Percentiles rank a stretch among this genome's conserved stretches.
Evolutionary conservation across 1,284 basidiomycete genomes (phyloP).

Genomic region (Cutaneotrichosporon sp.): DNA sequence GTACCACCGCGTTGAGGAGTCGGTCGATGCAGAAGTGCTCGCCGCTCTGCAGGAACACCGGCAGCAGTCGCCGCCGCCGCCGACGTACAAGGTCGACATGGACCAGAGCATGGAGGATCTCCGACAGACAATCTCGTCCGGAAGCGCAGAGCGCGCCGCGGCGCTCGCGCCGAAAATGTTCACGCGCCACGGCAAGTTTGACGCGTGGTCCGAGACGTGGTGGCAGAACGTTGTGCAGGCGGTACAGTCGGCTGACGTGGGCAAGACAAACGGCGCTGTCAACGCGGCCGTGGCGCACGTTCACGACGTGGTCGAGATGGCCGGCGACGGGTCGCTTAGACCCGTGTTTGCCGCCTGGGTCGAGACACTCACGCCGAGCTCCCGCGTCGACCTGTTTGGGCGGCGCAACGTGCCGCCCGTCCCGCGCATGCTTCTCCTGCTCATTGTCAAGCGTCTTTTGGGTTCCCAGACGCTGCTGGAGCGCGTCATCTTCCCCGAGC

Average conservation of each 20-base stretch:
- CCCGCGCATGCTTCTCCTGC: conserved; percentile 26
- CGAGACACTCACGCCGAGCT: conserved; percentile 11
- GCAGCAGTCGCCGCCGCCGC: conserved; percentile 10
- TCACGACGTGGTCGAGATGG: conserved; percentile 23
- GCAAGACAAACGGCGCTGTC: conserved; percentile 10
- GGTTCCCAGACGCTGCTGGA: conserved; percentile 29
- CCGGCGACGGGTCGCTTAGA: conserved; percentile 18
- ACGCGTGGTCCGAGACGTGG: conserved; percentile 28
- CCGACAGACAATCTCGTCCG: conserved; percentile 20
- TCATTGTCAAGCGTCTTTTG: conserved; percentile 29
- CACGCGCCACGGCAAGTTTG: conserved; percentile 31
- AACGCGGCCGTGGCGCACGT: conserved; percentile 24
- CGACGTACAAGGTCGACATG: conserved; percentile 19
- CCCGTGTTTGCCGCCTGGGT: conserved; percentile 25
- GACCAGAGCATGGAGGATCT: conserved; percentile 28
- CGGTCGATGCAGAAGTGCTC: conserved; percentile 31
- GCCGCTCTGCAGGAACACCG: conserved; percentile 18
- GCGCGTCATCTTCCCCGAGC: conserved; percentile 28
- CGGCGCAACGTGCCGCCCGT: conserved; percentile 16
- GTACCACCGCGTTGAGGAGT: conserved; percentile 27
- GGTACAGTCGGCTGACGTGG: conserved; percentile 16
- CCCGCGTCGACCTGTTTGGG: conserved; percentile 24
- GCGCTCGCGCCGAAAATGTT: conserved; percentile 28
- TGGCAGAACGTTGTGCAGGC: conserved; percentile 30
- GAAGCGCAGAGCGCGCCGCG: conserved; percentile 18